phyloP scores from a whole-genome alignment of 805 yeast species.

The Saccharomycopsis babjevae region DNA sequence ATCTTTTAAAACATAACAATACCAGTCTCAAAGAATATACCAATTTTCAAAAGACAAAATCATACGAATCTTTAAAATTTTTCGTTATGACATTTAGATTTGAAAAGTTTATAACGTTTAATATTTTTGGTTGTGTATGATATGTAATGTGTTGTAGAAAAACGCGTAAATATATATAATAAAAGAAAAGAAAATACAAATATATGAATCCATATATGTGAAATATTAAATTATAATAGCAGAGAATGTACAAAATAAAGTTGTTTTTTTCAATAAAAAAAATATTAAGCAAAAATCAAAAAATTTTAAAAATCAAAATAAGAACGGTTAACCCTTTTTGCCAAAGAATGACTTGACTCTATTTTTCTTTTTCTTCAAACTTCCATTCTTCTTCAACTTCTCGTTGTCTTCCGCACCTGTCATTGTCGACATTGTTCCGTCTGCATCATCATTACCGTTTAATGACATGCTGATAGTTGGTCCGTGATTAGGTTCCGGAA shows the following conservation, averaged over 20 bases:
- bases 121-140: neutral
- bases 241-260: neutral
- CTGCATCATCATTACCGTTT: neutral
- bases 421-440: neutral
- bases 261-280: neutral
- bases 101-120: neutral
- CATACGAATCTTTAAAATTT: no score
- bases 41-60: no score
- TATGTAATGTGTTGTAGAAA: neutral
- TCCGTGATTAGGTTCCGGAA: neutral
- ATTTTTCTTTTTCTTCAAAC: neutral
- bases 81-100: neutral
- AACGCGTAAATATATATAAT: neutral
- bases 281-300: neutral
- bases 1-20: no score
- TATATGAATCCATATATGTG: neutral
- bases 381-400: constrained; percentile 11
- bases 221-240: neutral
- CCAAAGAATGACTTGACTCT: constrained; percentile 13
- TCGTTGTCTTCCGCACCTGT: constrained; percentile 6
- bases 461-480: constrained; percentile 5
- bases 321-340: constrained; percentile 1
- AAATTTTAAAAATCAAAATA: neutral
- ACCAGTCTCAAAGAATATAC: no score
- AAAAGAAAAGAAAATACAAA: neutral